These are phyloP conservation scores for Talaromyces sp. DNA, from an alignment of 2,329 filamentous ascomycete species.

Conservation along the genomic window DNA sequence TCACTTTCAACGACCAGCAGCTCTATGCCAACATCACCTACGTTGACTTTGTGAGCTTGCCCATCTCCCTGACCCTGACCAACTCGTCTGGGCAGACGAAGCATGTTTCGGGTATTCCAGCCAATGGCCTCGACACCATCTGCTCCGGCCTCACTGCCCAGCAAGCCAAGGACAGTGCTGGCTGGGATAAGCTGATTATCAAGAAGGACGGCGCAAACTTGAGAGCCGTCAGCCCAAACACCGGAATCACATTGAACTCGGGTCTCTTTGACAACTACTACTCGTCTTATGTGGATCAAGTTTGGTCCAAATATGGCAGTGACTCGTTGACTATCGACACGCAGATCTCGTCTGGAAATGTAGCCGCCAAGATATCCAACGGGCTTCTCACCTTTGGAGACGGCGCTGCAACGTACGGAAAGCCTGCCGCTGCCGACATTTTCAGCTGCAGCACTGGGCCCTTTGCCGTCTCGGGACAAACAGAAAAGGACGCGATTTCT, in stretches of 20 bases:
- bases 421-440: conserved; percentile 58
- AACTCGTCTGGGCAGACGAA: conserved; percentile 40
- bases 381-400: conserved; percentile 38
- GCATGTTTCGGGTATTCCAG: conserved; percentile 52
- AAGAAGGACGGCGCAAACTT: conserved; percentile 36
- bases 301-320: conserved; percentile 44
- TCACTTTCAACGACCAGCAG: conserved; percentile 57
- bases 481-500: conserved; percentile 56
- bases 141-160: conserved; percentile 52
- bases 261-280: conserved; percentile 48
- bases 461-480: conserved; percentile 43
- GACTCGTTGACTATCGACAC: conserved; percentile 56
- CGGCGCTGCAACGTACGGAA: conserved; percentile 46
- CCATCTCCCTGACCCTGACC: conserved; percentile 52
- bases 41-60: conserved; percentile 67
- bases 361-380: conserved; percentile 45
- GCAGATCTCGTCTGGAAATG: conserved; percentile 52
- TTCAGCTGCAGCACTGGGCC: conserved; percentile 60
- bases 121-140: conserved; percentile 52
- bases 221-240: conserved; percentile 38
- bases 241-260: conserved; percentile 35
- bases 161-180: conserved; percentile 48
- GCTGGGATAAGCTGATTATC: conserved; percentile 58
- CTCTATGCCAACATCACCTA: conserved; percentile 66
- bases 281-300: conserved; percentile 46